Evolutionary conservation across 805 yeast species (phyloP).

Genomic region (Spathaspora boniae): DNA sequence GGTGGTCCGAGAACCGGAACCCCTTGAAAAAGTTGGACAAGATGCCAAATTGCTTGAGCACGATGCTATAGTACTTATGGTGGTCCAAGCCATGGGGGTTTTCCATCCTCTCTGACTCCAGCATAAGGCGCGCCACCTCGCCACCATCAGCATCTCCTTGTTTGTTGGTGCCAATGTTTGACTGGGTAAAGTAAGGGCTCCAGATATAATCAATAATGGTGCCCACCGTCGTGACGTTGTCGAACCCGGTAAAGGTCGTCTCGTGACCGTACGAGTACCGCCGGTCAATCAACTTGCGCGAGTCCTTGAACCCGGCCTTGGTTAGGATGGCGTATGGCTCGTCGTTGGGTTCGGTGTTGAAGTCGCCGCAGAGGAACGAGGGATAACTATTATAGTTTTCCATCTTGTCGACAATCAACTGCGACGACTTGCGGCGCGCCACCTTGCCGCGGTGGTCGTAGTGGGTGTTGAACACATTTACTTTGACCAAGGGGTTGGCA

Average conservation of each 20-base stretch:
- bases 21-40: conserved; percentile 31
- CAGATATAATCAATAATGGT: conserved; percentile 45
- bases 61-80: conserved; percentile 21
- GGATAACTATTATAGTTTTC: conserved; percentile 28
- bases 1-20: conserved; percentile 38
- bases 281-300: conserved; percentile 25
- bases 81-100: conserved; percentile 12
- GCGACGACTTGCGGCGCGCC: conserved; percentile 34
- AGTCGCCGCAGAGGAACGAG: conserved; percentile 40
- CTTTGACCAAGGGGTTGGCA: conserved; percentile 23
- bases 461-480: conserved; percentile 40
- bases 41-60: conserved; percentile 36
- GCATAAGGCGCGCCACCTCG: conserved; percentile 8
- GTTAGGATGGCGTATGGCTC: conserved; percentile 39
- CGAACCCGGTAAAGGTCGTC: conserved; percentile 50
- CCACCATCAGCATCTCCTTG: conserved; percentile 8
- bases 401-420: conserved; percentile 34
- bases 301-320: conserved; percentile 36
- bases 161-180: not conserved
- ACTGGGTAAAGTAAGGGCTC: conserved; percentile 28
- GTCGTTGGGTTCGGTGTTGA: conserved; percentile 40
- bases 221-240: conserved; percentile 21
- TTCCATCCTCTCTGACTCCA: conserved; percentile 3
- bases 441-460: conserved; percentile 37
- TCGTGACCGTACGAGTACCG: conserved; percentile 38